These are phyloP conservation scores for Pichia inconspicua DNA, from an alignment of 1,139 yeast genomes.

Conservation along the genomic window DNA sequence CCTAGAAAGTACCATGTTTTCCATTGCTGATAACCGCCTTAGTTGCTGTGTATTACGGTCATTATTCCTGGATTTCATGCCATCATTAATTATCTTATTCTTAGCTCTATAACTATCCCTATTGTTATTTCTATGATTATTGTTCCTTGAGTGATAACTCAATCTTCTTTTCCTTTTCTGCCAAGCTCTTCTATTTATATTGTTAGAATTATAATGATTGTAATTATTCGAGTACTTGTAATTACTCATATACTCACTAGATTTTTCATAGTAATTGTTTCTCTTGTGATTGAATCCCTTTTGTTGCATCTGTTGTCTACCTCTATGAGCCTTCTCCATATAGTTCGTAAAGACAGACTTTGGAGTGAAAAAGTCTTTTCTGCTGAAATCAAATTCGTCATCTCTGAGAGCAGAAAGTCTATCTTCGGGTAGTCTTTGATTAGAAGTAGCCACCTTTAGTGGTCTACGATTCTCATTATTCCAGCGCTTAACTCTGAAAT, in stretches of 20 bases:
- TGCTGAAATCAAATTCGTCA: constrained; percentile 34
- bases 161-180: constrained; percentile 24
- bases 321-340: constrained; percentile 59
- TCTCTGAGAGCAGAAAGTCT: constrained; percentile 8
- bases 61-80: constrained; percentile 1
- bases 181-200: constrained; percentile 25
- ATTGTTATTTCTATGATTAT: not conserved
- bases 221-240: constrained; percentile 6
- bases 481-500: constrained; percentile 10
- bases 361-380: constrained; percentile 73
- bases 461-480: constrained; percentile 31
- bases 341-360: constrained; percentile 65
- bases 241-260: constrained; percentile 2
- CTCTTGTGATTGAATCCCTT: constrained; percentile 23
- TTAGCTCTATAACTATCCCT: not conserved
- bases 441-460: constrained; percentile 32
- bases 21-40: constrained; percentile 7
- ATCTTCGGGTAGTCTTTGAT: constrained; percentile 21
- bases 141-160: constrained; percentile 7
- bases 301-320: constrained; percentile 21
- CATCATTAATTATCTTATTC: constrained; percentile 3
- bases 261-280: constrained; percentile 1
- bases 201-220: constrained; percentile 14
- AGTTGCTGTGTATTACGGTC: not conserved
- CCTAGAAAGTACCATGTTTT: constrained; percentile 1